phyloP scores from a whole-genome alignment of 2,329 filamentous ascomycete genomes.

The Biscogniauxia sp. region DNA sequence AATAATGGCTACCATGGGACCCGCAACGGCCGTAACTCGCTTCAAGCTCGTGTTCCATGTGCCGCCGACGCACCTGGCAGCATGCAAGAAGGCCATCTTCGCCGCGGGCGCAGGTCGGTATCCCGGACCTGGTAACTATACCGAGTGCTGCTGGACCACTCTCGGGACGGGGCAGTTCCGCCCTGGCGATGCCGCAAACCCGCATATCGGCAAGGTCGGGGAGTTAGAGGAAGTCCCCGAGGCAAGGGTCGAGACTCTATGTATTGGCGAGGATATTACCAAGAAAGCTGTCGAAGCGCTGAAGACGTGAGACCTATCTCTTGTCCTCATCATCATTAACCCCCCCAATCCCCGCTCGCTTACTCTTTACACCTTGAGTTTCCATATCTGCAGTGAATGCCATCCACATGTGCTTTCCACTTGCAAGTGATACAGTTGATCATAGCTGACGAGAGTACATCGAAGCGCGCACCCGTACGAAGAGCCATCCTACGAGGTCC shows the following conservation, averaged over 20 bases:
- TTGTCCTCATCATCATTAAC: neutral
- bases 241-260: constrained; percentile 61
- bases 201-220: constrained; percentile 59
- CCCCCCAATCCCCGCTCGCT: neutral
- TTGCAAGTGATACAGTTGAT: neutral
- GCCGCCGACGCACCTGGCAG: constrained; percentile 42
- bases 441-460: neutral
- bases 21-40: constrained; percentile 2
- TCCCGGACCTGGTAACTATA: constrained; percentile 50
- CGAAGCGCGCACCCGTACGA: constrained; percentile 51
- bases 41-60: constrained; percentile 51
- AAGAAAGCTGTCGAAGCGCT: constrained; percentile 59
- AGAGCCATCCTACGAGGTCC: constrained; percentile 48
- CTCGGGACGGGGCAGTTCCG: constrained; percentile 64
- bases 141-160: constrained; percentile 51
- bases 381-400: constrained; percentile 2
- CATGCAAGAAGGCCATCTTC: constrained; percentile 55
- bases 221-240: constrained; percentile 59
- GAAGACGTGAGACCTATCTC: constrained; percentile 56
- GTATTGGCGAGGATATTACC: constrained; percentile 55
- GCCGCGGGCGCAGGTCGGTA: constrained; percentile 56
- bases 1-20: neutral
- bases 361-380: neutral
- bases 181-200: constrained; percentile 59
- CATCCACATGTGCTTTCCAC: no score